A percentile compares a stretch with the other conserved stretches of the same genome.
phyloP scores from a whole-genome alignment of 176 grass and related monocot species.

The Calamus simplicifolius region DNA sequence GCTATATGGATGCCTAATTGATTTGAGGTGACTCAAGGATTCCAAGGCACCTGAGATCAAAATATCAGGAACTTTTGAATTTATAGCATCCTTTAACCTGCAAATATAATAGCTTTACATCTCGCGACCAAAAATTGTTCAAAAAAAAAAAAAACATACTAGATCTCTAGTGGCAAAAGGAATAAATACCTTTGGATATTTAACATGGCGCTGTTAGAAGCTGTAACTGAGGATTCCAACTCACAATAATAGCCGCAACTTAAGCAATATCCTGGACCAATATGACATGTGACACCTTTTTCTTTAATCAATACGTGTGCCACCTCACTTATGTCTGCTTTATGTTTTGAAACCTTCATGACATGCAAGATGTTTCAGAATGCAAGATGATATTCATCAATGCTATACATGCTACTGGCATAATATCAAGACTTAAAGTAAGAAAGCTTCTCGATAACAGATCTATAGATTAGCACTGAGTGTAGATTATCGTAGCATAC shows the following conservation, averaged over 20 bases:
- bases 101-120: conserved; percentile 1
- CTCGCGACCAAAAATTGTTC: neutral
- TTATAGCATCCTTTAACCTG: conserved; percentile 56
- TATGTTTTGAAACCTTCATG: conserved; percentile 33
- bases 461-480: too few relatives aligned
- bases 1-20: conserved; percentile 74
- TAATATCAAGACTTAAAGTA: too few relatives aligned
- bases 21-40: conserved; percentile 52
- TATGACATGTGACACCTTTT: conserved; percentile 19
- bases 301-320: conserved; percentile 38
- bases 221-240: conserved; percentile 33
- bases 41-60: conserved; percentile 36
- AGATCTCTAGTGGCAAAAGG: too few relatives aligned
- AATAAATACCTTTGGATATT: conserved; percentile 39
- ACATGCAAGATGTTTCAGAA: conserved; percentile 18
- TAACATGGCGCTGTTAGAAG: conserved; percentile 32
- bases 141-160: too few relatives aligned
- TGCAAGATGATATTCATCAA: neutral
- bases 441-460: too few relatives aligned
- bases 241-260: conserved; percentile 51
- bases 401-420: too few relatives aligned
- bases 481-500: conserved; percentile 36
- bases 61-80: conserved; percentile 13
- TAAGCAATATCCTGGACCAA: conserved; percentile 69
- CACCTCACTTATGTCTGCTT: conserved; percentile 40